phyloP scores from a whole-genome alignment of 2,329 filamentous ascomycete genomes.

The Aureobasidium lini region DNA sequence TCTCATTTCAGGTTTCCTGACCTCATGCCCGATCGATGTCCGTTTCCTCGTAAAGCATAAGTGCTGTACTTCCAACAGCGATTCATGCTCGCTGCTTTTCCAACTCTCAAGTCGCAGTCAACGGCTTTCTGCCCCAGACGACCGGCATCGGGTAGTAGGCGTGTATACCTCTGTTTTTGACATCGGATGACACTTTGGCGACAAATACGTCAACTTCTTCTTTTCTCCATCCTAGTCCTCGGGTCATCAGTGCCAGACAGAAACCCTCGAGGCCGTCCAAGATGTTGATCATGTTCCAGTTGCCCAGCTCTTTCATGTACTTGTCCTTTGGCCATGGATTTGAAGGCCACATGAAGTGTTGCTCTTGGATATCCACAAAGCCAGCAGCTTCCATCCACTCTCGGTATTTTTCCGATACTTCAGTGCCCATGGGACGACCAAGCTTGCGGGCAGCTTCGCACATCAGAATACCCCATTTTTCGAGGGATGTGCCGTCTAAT shows the following conservation, averaged over 20 bases:
- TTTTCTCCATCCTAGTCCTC: constrained; percentile 35
- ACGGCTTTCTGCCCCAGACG: constrained; percentile 27
- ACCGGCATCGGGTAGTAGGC: constrained; percentile 34
- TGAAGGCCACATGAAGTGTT: constrained; percentile 35
- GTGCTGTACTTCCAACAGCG: neutral
- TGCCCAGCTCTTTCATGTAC: constrained; percentile 44
- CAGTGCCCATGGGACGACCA: constrained; percentile 35
- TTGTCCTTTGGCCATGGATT: constrained; percentile 42
- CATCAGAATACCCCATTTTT: constrained; percentile 29
- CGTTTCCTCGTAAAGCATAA: neutral
- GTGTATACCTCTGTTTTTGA: constrained; percentile 29
- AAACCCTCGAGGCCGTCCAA: constrained; percentile 37
- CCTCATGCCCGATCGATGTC: neutral
- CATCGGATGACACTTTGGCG: constrained; percentile 26
- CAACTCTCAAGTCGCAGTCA: neutral
- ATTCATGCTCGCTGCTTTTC: neutral
- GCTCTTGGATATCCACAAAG: constrained; percentile 37
- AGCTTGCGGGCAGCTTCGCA: constrained; percentile 32
- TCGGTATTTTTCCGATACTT: constrained; percentile 32
- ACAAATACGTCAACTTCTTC: constrained; percentile 39
- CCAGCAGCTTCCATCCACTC: constrained; percentile 34
- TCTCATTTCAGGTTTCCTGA: neutral
- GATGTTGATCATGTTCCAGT: constrained; percentile 37
- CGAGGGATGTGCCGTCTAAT: constrained; percentile 26
- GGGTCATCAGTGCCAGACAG: constrained; percentile 35